Evolutionary conservation across 1,139 yeast genomes (phyloP).

Genomic region (Taiozyma sp.): DNA sequence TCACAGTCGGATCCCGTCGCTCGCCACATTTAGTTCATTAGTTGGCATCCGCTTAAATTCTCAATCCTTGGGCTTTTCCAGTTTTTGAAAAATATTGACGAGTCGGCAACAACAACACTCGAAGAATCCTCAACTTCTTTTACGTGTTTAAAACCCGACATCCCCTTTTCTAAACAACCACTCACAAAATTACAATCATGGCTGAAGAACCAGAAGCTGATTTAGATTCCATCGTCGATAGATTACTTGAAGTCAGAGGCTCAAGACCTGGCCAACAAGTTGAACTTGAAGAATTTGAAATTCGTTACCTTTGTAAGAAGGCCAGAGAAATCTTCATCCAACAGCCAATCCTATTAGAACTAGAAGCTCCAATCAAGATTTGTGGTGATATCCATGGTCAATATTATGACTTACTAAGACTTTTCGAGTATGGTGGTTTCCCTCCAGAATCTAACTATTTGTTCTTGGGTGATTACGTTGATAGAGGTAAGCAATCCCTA

Average conservation of each 20-base stretch:
- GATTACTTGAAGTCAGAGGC: constrained; percentile 95
- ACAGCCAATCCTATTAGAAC: constrained; percentile 91
- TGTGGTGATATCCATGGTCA: constrained; percentile 98
- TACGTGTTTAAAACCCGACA: neutral
- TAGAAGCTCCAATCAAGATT: constrained; percentile 94
- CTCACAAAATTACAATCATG: constrained; percentile 11
- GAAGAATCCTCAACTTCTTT: neutral
- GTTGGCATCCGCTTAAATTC: neutral
- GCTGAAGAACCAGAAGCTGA: constrained; percentile 74
- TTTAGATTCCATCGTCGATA: constrained; percentile 93
- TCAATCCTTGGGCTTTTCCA: neutral
- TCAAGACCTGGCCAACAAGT: constrained; percentile 98
- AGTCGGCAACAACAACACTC: neutral
- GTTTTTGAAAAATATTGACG: neutral
- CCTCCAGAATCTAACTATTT: constrained; percentile 98
- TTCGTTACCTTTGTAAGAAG: constrained; percentile 91
- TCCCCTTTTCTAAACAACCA: neutral
- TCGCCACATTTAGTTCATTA: neutral
- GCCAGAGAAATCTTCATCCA: constrained; percentile 97
- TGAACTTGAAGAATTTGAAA: constrained; percentile 87
- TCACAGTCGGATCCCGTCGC: neutral
- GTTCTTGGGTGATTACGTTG: constrained; percentile 95
- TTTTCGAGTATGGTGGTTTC: constrained; percentile 96
- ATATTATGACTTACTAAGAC: constrained; percentile 88
- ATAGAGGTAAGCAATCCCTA: constrained; percentile 94